These are phyloP conservation scores for Brassica juncea DNA, from an alignment of 345 rosid species.

Conservation along the genomic window DNA sequence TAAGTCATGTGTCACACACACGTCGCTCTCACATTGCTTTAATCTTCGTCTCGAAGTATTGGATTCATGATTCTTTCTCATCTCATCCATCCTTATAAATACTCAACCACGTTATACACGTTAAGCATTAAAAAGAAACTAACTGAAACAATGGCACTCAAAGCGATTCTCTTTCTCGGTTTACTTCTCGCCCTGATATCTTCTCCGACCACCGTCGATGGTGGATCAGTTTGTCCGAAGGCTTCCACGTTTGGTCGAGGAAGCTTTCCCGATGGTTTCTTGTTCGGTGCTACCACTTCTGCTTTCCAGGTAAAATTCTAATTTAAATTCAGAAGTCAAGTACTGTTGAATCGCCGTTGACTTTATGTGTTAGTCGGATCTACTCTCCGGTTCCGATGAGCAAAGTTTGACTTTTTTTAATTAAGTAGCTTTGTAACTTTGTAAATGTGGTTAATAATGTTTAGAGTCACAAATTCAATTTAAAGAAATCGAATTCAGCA, in stretches of 20 bases:
- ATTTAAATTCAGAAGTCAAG: conserved; percentile 5
- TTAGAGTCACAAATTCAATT: neutral
- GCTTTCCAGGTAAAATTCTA: conserved; percentile 40
- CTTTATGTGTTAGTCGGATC: neutral
- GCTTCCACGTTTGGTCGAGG: conserved; percentile 38
- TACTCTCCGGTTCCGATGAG: too few relatives aligned
- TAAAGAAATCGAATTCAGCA: neutral
- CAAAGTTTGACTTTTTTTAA: too few relatives aligned
- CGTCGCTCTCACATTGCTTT: conserved; percentile 32
- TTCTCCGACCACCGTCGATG: conserved; percentile 27
- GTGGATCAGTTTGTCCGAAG: conserved; percentile 25
- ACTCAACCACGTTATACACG: conserved; percentile 16
- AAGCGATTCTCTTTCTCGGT: conserved; percentile 35
- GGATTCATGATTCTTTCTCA: neutral
- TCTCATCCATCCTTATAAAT: conserved; percentile 20
- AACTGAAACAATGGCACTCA: conserved; percentile 16
- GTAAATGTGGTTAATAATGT: neutral
- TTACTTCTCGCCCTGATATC: conserved; percentile 13
- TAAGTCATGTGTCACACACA: conserved; percentile 15
- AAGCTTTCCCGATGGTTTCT: conserved; percentile 41
- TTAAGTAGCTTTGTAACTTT: neutral
- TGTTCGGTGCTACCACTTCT: conserved; percentile 44
- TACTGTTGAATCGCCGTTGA: conserved; percentile 6
- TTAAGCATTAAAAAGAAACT: neutral
- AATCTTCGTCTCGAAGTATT: conserved; percentile 42